These are phyloP conservation scores for Crassisporium funariophilum DNA, from an alignment of 768 basidiomycete species.

Conservation along the genomic window DNA sequence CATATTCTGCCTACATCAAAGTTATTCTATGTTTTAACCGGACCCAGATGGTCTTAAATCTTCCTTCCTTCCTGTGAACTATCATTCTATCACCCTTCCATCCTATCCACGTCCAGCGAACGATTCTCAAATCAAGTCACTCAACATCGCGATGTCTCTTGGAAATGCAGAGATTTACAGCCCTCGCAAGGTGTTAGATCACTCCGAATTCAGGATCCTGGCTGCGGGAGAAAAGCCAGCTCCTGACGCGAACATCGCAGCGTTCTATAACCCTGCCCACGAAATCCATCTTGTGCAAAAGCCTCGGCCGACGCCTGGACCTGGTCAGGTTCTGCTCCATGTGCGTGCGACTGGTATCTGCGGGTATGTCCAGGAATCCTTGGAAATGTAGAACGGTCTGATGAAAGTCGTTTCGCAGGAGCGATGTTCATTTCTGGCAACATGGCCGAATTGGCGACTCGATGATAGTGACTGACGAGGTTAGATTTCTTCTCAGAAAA, in stretches of 20 bases:
- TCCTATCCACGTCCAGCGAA: no score
- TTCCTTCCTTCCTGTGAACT: not conserved
- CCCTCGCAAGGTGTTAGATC: conserved; percentile 57
- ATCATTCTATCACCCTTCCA: no score
- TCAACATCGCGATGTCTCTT: conserved; percentile 25
- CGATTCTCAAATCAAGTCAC: no score
- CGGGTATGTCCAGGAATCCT: conserved; percentile 43
- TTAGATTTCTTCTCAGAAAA: conserved; percentile 19
- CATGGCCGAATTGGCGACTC: conserved; percentile 69
- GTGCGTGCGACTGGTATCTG: conserved; percentile 72
- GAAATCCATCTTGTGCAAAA: conserved; percentile 72
- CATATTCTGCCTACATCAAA: no score
- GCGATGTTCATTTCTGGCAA: conserved; percentile 75
- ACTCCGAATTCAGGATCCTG: conserved; percentile 57
- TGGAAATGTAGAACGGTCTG: not conserved
- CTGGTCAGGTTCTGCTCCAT: conserved; percentile 66
- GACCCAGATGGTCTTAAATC: no score
- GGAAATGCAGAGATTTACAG: conserved; percentile 51
- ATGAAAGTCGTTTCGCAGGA: conserved; percentile 38
- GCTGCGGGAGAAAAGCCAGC: conserved; percentile 49
- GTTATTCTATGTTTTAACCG: no score
- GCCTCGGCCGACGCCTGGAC: conserved; percentile 58
- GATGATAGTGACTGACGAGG: conserved; percentile 72
- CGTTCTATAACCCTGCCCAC: conserved; percentile 64
- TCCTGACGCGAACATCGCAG: conserved; percentile 56